Conservation (phyloP, 2,329 filamentous ascomycete species). For the Phaeosphaeria sp. region DNA sequence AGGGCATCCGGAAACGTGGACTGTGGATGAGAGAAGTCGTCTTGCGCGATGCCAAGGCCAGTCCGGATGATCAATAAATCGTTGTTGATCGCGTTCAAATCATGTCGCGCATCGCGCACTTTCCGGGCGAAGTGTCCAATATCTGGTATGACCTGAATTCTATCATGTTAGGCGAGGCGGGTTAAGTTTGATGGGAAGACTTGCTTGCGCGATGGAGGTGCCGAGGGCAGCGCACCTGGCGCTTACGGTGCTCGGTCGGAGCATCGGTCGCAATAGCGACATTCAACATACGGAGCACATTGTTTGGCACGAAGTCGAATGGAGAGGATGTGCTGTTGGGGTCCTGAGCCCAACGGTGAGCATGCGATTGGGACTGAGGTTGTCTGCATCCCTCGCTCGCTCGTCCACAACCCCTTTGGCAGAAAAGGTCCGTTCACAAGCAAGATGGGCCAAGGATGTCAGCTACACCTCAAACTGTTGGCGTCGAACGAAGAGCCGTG, state of each 20-base stretch:
- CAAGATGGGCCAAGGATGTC: conserved; percentile 4
- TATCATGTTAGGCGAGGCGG: conserved; percentile 17
- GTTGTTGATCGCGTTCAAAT: conserved; percentile 40
- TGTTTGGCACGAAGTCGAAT: neutral
- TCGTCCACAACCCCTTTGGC: conserved; percentile 12
- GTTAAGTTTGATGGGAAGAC: conserved; percentile 9
- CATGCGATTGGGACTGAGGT: neutral
- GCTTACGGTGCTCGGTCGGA: conserved; percentile 35
- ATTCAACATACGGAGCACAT: neutral
- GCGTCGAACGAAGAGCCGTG: conserved; percentile 10
- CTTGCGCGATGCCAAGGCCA: conserved; percentile 39
- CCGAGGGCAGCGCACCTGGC: conserved; percentile 43
- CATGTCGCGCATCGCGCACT: conserved; percentile 39
- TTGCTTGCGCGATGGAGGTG: conserved; percentile 39
- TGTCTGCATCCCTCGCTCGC: neutral
- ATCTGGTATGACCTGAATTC: conserved; percentile 35
- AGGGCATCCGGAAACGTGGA: conserved; percentile 27
- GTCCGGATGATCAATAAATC: conserved; percentile 42
- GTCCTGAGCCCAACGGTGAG: neutral
- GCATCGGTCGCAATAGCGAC: conserved; percentile 24
- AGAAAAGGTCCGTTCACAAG: conserved; percentile 3
- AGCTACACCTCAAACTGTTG: conserved; percentile 7
- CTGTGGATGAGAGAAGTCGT: conserved; percentile 34
- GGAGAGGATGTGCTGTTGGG: neutral
- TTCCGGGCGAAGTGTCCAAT: conserved; percentile 39